Evolutionary conservation across 352 stramenopile species (phyloP).

Genomic region (Pythium phragmitis): DNA sequence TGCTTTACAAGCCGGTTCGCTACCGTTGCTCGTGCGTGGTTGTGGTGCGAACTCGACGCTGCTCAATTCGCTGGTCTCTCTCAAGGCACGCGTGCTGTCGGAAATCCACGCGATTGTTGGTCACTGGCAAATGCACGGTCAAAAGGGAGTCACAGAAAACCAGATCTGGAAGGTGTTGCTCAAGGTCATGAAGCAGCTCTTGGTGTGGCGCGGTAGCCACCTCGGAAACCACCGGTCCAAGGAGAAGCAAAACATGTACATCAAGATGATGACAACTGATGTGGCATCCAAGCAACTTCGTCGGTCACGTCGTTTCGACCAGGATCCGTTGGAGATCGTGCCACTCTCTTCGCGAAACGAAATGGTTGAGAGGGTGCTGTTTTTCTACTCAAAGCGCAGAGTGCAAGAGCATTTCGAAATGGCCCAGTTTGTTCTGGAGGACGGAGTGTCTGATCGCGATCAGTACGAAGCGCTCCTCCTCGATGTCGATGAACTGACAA

Average conservation of each 20-base stretch:
- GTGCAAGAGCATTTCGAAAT: slow-evolving; percentile 65
- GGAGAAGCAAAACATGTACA: slow-evolving; percentile 51
- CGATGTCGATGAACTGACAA: slow-evolving; percentile 50
- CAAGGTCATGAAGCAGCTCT: slow-evolving; percentile 44
- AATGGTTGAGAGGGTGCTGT: slow-evolving; percentile 58
- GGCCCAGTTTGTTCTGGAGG: slow-evolving; percentile 39
- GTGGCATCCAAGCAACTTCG: slow-evolving; percentile 46
- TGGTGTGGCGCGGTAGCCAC: slow-evolving; percentile 57
- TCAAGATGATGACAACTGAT: slow-evolving; percentile 50
- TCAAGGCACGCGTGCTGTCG: slow-evolving; percentile 48
- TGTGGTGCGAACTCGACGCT: slow-evolving; percentile 35
- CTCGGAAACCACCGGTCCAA: slow-evolving; percentile 41
- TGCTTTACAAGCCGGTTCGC: slow-evolving; percentile 39
- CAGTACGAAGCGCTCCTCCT: slow-evolving; percentile 46
- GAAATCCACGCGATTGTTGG: slow-evolving; percentile 38
- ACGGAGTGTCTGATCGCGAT: slow-evolving; percentile 14
- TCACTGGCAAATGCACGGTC: slow-evolving; percentile 52
- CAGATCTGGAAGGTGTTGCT: slow-evolving; percentile 53
- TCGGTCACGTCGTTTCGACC: slow-evolving; percentile 27
- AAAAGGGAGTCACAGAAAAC: slow-evolving; percentile 50
- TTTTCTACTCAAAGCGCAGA: slow-evolving; percentile 63
- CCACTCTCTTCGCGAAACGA: slow-evolving; percentile 61
- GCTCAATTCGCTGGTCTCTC: slow-evolving; percentile 29
- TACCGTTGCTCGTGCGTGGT: slow-evolving; percentile 38
- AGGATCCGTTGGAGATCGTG: slow-evolving; percentile 25